phyloP scores from a whole-genome alignment of 345 rosid species.

The Euphorbia peplus region DNA sequence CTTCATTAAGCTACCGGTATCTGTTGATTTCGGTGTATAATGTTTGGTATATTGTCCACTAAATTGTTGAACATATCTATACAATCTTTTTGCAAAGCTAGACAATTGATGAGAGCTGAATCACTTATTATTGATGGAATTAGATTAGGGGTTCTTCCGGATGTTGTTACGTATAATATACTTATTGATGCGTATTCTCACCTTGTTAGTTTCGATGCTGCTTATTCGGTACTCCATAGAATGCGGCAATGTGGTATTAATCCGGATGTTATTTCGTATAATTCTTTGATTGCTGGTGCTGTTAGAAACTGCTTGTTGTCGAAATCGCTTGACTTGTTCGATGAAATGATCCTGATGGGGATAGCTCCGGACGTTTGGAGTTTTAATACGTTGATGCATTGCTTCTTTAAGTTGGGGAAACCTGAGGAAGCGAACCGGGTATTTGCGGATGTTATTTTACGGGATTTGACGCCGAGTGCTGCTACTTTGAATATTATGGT shows the following conservation, averaged over 20 bases:
- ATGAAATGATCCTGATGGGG: slow-evolving; percentile 67
- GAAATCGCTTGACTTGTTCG: slow-evolving; percentile 56
- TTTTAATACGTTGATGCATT: slow-evolving; percentile 77
- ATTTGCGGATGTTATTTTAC: slow-evolving; percentile 40
- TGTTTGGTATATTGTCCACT: slow-evolving; percentile 44
- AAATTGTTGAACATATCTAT: slow-evolving; percentile 60
- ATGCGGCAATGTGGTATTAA: slow-evolving; percentile 66
- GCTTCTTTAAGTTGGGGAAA: slow-evolving; percentile 60
- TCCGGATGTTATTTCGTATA: slow-evolving; percentile 62
- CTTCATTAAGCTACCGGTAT: background rate
- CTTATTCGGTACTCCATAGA: slow-evolving; percentile 49
- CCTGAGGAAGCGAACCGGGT: slow-evolving; percentile 61
- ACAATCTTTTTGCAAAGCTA: slow-evolving; percentile 53
- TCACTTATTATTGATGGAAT: slow-evolving; percentile 52
- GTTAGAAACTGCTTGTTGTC: slow-evolving; percentile 36
- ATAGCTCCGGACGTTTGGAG: slow-evolving; percentile 75
- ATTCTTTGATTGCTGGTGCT: slow-evolving; percentile 71
- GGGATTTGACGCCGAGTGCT: slow-evolving; percentile 33
- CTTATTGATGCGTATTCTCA: slow-evolving; percentile 61
- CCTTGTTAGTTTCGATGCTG: slow-evolving; percentile 53
- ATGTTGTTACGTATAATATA: slow-evolving; percentile 80
- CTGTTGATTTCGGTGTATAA: background rate
- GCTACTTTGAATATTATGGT: slow-evolving; percentile 68
- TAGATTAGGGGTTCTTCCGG: slow-evolving; percentile 69
- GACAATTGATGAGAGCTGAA: slow-evolving; percentile 60